Conservation (phyloP, 352 stramenopile species). For the Globisporangium nodosum region DNA sequence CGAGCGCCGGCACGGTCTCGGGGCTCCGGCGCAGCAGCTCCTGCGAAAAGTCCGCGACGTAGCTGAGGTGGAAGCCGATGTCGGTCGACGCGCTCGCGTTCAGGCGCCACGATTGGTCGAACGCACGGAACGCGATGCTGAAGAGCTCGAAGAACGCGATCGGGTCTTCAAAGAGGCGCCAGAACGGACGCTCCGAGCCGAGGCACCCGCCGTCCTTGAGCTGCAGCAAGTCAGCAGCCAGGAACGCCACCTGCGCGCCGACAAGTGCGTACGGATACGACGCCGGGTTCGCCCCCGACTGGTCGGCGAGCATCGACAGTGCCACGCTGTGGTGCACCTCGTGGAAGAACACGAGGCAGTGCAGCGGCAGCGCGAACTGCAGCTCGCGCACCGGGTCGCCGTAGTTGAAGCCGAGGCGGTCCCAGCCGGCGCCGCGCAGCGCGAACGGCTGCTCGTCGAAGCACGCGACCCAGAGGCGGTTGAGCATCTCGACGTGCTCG, state of each 20-base stretch:
- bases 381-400: slow-evolving; percentile 67
- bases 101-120: slow-evolving; percentile 64
- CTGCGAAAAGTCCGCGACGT: slow-evolving; percentile 61
- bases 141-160: slow-evolving; percentile 82
- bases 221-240: slow-evolving; percentile 68
- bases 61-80: slow-evolving; percentile 62
- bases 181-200: slow-evolving; percentile 72
- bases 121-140: slow-evolving; percentile 63
- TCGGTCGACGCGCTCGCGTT: slow-evolving; percentile 37
- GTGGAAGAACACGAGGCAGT: slow-evolving; percentile 82
- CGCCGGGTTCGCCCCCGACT: slow-evolving; percentile 31
- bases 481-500: slow-evolving; percentile 69
- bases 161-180: slow-evolving; percentile 81
- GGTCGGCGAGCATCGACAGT: slow-evolving; percentile 62
- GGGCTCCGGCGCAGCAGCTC: slow-evolving; percentile 66
- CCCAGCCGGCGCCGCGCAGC: slow-evolving; percentile 41
- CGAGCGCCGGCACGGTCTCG: slow-evolving; percentile 48
- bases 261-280: slow-evolving; percentile 63
- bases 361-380: slow-evolving; percentile 62
- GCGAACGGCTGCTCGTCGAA: slow-evolving; percentile 61
- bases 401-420: slow-evolving; percentile 54
- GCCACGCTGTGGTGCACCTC: slow-evolving; percentile 61
- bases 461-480: slow-evolving; percentile 63
- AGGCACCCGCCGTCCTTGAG: slow-evolving; percentile 69
- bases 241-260: slow-evolving; percentile 41